A percentile compares a stretch with the other conserved stretches of the same genome.
Evolutionary conservation across 140 eudicot genomes (phyloP).

Genomic region (Stevia rebaudiana): DNA sequence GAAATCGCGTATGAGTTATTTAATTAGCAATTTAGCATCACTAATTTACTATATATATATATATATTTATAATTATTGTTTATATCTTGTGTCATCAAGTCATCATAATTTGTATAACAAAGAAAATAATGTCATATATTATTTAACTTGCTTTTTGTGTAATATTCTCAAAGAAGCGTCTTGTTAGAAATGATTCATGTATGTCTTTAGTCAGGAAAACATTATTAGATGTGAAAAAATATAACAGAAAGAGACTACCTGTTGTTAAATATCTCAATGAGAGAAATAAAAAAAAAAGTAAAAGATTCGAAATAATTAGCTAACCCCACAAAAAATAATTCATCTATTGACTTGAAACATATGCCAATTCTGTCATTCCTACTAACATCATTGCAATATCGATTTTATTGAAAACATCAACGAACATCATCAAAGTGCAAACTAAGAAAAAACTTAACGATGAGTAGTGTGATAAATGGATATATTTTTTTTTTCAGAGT

Average conservation of each 20-base stretch:
- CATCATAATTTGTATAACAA: too few relatives aligned
- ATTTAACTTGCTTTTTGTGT: not conserved
- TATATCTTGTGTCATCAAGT: too few relatives aligned
- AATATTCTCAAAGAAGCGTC: not conserved
- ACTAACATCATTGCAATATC: not conserved
- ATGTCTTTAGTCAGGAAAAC: not conserved
- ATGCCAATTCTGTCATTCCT: not conserved
- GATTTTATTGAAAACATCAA: not conserved
- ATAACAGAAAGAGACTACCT: not conserved
- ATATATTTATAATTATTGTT: too few relatives aligned
- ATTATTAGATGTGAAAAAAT: not conserved
- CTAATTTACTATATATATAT: too few relatives aligned
- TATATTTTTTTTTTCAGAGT: too few relatives aligned
- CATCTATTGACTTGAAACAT: constrained; percentile 1
- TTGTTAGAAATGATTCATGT: constrained; percentile 1
- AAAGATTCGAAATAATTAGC: constrained; percentile 12
- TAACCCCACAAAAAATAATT: constrained; percentile 2
- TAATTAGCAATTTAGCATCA: too few relatives aligned
- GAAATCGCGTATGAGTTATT: too few relatives aligned
- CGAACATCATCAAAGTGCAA: not conserved
- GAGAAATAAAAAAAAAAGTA: not conserved
- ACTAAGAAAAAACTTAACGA: not conserved
- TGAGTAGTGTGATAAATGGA: too few relatives aligned
- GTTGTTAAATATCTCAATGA: not conserved
- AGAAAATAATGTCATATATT: too few relatives aligned